A percentile compares a stretch with the other conserved stretches of the same genome.
Conservation (phyloP, 768 basidiomycete species). For the Hericium coralloides region DNA sequence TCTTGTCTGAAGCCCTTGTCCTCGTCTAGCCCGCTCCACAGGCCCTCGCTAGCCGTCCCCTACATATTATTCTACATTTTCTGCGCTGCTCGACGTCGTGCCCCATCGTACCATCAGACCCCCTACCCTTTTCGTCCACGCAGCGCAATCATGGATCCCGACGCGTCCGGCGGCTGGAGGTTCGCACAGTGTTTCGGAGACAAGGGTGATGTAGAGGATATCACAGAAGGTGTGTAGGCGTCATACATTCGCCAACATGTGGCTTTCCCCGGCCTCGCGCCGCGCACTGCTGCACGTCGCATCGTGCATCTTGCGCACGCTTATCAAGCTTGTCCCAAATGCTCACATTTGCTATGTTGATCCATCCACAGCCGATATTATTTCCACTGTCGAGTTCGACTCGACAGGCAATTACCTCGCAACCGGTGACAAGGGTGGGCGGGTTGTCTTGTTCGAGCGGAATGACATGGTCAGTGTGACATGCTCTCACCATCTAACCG, state of each 20-base stretch:
- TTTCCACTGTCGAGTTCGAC: conserved; percentile 99
- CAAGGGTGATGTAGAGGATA: conserved; percentile 99
- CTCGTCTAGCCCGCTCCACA: conserved; percentile 9
- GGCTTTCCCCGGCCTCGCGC: conserved; percentile 6
- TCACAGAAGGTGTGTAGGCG: conserved; percentile 79
- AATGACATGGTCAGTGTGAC: conserved; percentile 77
- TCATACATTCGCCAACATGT: too few species aligned
- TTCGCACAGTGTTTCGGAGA: conserved; percentile 99
- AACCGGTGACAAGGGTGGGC: conserved; percentile 98
- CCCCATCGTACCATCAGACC: conserved; percentile 17
- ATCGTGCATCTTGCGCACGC: background rate
- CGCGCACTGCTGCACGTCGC: conserved; percentile 2
- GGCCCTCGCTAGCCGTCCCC: too few species aligned
- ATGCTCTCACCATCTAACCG: background rate
- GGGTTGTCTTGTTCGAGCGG: conserved; percentile 97
- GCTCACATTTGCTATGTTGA: conserved; percentile 2
- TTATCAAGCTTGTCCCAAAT: conserved; percentile 5
- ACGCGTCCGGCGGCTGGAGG: conserved; percentile 86
- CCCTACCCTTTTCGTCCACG: conserved; percentile 14
- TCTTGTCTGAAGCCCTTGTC: background rate
- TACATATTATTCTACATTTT: background rate
- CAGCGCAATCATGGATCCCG: conserved; percentile 62
- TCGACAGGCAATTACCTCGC: conserved; percentile 99
- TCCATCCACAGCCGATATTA: conserved; percentile 82
- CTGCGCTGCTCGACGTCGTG: background rate